A percentile compares a stretch with the other conserved stretches of the same genome.
Evolutionary conservation across 345 rosid genomes (phyloP).

Genomic region (Conringia planisiliqua): DNA sequence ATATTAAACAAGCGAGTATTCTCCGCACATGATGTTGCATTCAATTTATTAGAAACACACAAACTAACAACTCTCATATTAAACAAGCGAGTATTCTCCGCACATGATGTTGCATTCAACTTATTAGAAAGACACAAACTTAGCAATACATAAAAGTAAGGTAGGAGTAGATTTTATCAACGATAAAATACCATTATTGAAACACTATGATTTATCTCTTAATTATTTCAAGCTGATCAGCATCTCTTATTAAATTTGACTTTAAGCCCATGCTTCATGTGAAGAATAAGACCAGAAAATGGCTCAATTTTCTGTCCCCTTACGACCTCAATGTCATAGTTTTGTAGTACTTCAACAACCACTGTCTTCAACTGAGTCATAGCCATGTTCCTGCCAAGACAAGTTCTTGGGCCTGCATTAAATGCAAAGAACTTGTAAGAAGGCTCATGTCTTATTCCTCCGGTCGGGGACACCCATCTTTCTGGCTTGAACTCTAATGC

Average conservation of each 20-base stretch:
- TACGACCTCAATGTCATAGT: slow-evolving; percentile 14
- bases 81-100: background rate
- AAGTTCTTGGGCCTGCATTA: slow-evolving; percentile 11
- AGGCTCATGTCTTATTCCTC: slow-evolving; percentile 9
- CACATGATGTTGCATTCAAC: background rate
- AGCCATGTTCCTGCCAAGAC: slow-evolving; percentile 18
- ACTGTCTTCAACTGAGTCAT: slow-evolving; percentile 19
- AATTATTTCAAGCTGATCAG: background rate
- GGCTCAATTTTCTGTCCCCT: background rate
- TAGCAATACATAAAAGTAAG: background rate
- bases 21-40: background rate
- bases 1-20: background rate
- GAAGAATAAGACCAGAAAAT: background rate
- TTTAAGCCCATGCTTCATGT: slow-evolving; percentile 10
- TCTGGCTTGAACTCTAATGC: slow-evolving; percentile 32
- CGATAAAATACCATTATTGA: background rate
- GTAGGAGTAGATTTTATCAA: background rate
- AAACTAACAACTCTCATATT: background rate
- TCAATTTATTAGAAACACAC: background rate
- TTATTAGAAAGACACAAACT: background rate
- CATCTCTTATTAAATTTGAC: background rate
- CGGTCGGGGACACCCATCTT: slow-evolving; percentile 8
- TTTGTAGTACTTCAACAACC: slow-evolving; percentile 1
- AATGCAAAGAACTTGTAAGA: slow-evolving; percentile 20
- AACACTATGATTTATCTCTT: background rate